Conservation (phyloP, 2,329 filamentous ascomycete species). For the Berkeleyomyces basicola region DNA sequence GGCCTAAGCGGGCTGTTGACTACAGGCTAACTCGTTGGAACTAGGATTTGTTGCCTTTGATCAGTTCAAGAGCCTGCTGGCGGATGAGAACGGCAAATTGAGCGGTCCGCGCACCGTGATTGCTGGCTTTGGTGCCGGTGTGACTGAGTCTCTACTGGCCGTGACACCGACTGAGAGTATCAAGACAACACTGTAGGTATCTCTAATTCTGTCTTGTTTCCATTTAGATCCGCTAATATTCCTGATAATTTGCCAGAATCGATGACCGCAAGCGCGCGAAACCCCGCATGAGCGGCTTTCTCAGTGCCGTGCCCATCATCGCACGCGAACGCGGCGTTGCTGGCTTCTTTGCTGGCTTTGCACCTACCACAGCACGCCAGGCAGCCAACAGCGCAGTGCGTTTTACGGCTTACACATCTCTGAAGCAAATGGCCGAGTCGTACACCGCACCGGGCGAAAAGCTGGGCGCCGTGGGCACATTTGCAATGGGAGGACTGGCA, state of each 20-base stretch:
- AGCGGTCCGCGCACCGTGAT: constrained; percentile 82
- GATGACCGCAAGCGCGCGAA: constrained; percentile 80
- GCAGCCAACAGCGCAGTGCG: constrained; percentile 85
- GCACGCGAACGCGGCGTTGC: constrained; percentile 71
- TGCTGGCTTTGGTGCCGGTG: constrained; percentile 84
- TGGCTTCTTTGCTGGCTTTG: constrained; percentile 94
- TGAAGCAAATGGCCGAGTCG: constrained; percentile 80
- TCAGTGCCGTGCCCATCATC: constrained; percentile 79
- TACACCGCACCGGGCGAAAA: constrained; percentile 93
- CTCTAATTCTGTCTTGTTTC: neutral
- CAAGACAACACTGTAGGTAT: constrained; percentile 69
- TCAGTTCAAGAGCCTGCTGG: constrained; percentile 70
- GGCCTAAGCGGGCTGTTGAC: neutral
- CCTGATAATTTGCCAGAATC: constrained; percentile 38
- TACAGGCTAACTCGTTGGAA: neutral
- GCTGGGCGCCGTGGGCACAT: constrained; percentile 72
- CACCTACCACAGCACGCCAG: constrained; percentile 86
- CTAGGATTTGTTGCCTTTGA: constrained; percentile 88
- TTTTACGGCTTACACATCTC: constrained; percentile 77
- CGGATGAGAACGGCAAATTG: constrained; percentile 72
- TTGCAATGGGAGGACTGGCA: constrained; percentile 75
- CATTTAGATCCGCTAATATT: neutral
- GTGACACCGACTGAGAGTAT: constrained; percentile 97
- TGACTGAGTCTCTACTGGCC: constrained; percentile 81
- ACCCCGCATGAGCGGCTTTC: constrained; percentile 78